Conservation (phyloP, 2,329 filamentous ascomycete species). For the Eutypa lata region DNA sequence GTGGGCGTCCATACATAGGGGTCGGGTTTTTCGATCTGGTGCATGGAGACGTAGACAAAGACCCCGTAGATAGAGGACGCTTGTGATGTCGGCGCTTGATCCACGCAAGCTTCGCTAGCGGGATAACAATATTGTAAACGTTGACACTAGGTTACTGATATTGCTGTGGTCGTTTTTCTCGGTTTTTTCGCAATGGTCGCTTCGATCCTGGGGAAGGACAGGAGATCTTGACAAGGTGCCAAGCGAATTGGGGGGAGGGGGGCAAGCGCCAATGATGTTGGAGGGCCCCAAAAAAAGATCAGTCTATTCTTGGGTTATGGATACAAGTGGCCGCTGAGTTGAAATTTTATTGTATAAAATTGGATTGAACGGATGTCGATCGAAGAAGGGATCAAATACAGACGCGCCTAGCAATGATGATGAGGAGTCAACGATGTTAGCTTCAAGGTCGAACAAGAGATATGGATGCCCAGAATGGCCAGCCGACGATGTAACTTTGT, state of each 20-base stretch:
- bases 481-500: not conserved
- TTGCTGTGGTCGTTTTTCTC: not conserved
- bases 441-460: not conserved
- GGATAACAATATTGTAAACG: not conserved
- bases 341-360: not conserved
- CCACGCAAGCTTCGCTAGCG: not conserved
- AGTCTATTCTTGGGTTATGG: not conserved
- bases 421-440: not conserved
- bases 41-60: slow-evolving; percentile 18
- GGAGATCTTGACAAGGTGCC: not conserved
- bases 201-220: not conserved
- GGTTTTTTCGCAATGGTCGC: not conserved
- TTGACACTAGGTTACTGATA: not conserved
- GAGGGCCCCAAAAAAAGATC: not conserved
- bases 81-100: slow-evolving; percentile 2
- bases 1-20: slow-evolving; percentile 29
- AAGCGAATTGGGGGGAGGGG: not conserved
- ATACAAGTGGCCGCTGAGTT: not conserved
- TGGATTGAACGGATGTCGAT: not conserved
- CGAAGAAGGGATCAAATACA: not conserved
- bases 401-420: not conserved
- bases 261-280: not conserved
- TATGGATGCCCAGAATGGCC: not conserved
- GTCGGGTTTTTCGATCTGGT: slow-evolving; percentile 15
- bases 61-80: not conserved